Evolutionary conservation across 2,329 filamentous ascomycete species (phyloP), one percentile per base, ranked within the genome.

Genomic region (Monilinia fructigena): DNA sequence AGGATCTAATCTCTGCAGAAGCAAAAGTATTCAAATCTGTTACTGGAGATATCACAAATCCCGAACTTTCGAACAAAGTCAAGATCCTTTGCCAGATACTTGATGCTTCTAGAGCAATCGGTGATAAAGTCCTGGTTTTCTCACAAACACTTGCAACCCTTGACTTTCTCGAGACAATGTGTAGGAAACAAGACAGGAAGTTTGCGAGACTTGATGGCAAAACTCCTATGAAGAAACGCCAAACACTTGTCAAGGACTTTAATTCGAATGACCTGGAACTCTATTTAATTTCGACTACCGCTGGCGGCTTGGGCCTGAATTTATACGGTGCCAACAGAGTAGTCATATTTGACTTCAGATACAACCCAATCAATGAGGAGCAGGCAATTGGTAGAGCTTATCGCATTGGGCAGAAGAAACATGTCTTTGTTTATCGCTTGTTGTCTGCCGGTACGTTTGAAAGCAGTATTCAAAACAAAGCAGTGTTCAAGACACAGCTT

Each of bases 351-450:
- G 93, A 97, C 75, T 92, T 90, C 74, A 82, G 83, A 68, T 97
- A 88, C 79, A 95, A 93, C 70, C 93, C 93, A 0, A 84, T 87
- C 6, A 83, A 88, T 74, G 93, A 97, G 76, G 89, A 93, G 73
- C 93, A 97, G 77, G 93, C 93, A 1, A 86, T 97, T 61, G 93
- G 92, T 2, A 85, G 93, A 63, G 89, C 91, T 0, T 97, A 95
- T 77, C 90, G 93, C 0, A 85, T 97, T 45, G 92, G 93, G 0
- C 93, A 97, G 76, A 80, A 79, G 48, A 95, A 93, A 72, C 82
- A 85, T 0, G 93, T 96, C 0, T 93, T 85, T 74, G 92, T 97
- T 1, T 97, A 97, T 77, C 89, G 90, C 23, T 87, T 97, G 69
- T 80, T 93, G 35, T 81, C 87, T 14, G 91, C 87, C 2, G 93